These are phyloP conservation scores for Populus pruinosa DNA, from an alignment of 345 rosid species.

Conservation along the genomic window DNA sequence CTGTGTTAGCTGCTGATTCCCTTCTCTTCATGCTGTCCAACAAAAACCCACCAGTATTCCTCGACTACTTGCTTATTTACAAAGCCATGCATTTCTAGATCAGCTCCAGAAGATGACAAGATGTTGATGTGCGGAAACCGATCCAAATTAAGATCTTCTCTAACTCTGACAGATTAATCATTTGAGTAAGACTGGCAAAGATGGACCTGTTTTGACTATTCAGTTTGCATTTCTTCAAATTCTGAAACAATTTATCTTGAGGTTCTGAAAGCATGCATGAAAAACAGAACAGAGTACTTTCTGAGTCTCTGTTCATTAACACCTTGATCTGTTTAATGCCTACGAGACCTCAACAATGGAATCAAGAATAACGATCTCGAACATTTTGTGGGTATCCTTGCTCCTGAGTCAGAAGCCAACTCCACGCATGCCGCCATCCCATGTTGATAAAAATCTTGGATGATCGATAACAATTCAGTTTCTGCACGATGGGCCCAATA, in stretches of 20 bases:
- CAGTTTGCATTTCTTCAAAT: not conserved
- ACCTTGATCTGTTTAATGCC: not conserved
- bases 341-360: not conserved
- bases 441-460: not conserved
- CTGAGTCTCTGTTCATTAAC: not conserved
- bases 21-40: too few relatives aligned
- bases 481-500: not conserved
- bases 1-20: too few relatives aligned
- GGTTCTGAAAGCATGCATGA: not conserved
- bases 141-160: too few relatives aligned
- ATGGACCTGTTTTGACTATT: not conserved
- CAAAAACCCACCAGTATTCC: too few relatives aligned
- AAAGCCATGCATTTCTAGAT: not conserved
- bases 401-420: not conserved
- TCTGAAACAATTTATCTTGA: too few relatives aligned
- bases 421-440: not conserved
- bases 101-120: not conserved
- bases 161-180: not conserved
- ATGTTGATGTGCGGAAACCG: not conserved
- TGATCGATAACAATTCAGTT: too few relatives aligned
- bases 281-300: too few relatives aligned
- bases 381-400: not conserved
- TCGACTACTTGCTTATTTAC: not conserved
- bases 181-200: not conserved
- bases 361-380: not conserved